Evolutionary conservation across 805 yeast species (phyloP), one percentile per base, ranked within the genome.

Genomic region (Isabelozyma gotoi): DNA sequence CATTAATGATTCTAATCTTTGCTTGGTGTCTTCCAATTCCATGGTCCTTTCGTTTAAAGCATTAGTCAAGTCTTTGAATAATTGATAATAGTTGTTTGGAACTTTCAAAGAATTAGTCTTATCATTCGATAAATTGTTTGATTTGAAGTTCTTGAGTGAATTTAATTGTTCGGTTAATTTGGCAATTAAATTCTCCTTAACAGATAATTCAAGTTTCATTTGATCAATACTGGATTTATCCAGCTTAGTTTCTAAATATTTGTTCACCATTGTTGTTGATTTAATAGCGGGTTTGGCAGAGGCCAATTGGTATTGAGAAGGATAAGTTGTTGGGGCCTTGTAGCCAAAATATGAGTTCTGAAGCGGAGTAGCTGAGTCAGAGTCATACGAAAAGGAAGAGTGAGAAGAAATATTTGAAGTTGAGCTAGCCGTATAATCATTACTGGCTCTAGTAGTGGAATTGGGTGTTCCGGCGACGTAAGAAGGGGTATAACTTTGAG

Each of bases 21-120:
- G 51, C 48, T 84, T 84, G 1, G 88, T 79, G 16, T 82, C 85
- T 19, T 74, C 73, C 43, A 84, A 67, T 51, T 86, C 88, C 14
- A 65, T 57, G 27, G 64, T 46, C 40, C 75, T 70, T 19, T 75
- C 72, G 32, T 71, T 66, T 44, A 83, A 67, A 10, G 78, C 67
- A 19, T 64, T 62, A 1, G 81, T 66, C 50, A 83, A 60, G 48
- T 71, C 77, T 37, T 64, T 65, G 47, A 80, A 81, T 18, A 82
- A 61, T 32, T 67, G 70, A 45, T 74, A 75, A 31, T 76, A 57
- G 33, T 65, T 68, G 4, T 56, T 53, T 3, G 84, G 83, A 24
- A 78, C 52, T 33, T 51, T 60, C 36, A 14, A 37, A 19, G 40
- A 21, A 19, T 46, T 44, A 19, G 41, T 43, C 38, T 43, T 37